Percentiles rank a stretch among this genome's conserved stretches.
phyloP scores from a whole-genome alignment of 2,329 filamentous ascomycete genomes.

The Pseudogymnoascus sp. region DNA sequence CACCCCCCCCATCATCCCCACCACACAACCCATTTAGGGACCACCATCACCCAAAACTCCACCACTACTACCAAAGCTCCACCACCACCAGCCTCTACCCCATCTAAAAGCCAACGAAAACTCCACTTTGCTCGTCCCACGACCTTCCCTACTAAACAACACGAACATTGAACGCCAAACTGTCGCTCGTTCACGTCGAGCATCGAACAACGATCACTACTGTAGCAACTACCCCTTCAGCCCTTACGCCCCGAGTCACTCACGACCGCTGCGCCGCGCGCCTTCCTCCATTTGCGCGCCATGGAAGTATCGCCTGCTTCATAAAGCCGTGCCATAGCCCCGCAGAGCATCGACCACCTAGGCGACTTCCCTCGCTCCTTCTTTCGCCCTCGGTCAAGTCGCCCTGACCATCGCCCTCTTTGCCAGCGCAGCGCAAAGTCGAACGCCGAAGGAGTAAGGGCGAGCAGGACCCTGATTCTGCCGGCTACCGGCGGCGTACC shows the following conservation, averaged over 20 bases:
- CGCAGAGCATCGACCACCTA: constrained; percentile 6
- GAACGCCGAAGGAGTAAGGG: background rate
- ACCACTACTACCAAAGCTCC: background rate
- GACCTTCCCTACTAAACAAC: constrained; percentile 5
- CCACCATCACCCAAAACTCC: background rate
- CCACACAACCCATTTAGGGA: background rate
- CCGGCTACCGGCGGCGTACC: constrained; percentile 1
- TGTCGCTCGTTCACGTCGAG: background rate
- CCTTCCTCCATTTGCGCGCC: background rate
- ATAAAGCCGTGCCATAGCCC: constrained; percentile 3
- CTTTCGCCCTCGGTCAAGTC: background rate
- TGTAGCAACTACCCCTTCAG: background rate
- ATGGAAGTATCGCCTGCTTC: constrained; percentile 8
- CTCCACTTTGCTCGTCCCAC: background rate
- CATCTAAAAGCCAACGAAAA: constrained; percentile 8
- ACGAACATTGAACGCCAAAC: constrained; percentile 1
- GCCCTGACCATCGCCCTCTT: background rate
- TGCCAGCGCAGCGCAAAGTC: background rate
- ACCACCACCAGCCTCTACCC: constrained; percentile 1
- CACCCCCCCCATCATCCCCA: background rate
- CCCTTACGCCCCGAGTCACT: background rate
- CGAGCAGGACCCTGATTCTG: constrained; percentile 5
- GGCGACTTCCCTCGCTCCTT: background rate
- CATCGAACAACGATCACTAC: background rate
- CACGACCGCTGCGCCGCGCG: background rate